These are phyloP conservation scores for Saccharomycopsis sp. DNA, from an alignment of 805 yeast genomes.

Conservation along the genomic window DNA sequence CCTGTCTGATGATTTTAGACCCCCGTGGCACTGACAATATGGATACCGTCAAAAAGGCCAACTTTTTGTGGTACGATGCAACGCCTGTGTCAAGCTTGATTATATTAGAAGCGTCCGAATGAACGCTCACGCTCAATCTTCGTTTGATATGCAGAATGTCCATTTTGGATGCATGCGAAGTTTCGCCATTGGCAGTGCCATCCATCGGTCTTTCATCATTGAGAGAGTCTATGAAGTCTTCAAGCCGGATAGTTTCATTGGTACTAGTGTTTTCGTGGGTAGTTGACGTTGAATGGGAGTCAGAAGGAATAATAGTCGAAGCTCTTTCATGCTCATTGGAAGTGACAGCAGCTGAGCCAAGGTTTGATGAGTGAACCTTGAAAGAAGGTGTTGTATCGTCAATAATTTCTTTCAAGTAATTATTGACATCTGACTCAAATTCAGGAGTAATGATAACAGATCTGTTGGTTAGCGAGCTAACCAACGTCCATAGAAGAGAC, in stretches of 20 bases:
- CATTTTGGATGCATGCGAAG: neutral
- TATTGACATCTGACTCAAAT: neutral
- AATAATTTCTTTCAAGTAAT: constrained; percentile 1
- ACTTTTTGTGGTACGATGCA: neutral
- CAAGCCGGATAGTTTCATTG: neutral
- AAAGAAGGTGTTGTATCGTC: constrained; percentile 11
- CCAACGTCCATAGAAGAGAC: constrained; percentile 15
- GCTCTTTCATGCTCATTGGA: neutral
- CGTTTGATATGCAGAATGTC: constrained; percentile 1
- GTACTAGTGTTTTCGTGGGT: neutral
- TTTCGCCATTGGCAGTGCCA: neutral
- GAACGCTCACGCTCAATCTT: constrained; percentile 4
- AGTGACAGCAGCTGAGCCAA: neutral
- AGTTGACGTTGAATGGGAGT: neutral
- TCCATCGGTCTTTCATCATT: constrained; percentile 2
- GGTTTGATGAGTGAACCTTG: neutral
- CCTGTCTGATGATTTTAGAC: constrained; percentile 1
- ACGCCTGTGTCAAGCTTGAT: neutral
- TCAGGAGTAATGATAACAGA: constrained; percentile 2
- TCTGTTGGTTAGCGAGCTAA: constrained; percentile 5
- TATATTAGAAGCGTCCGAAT: constrained; percentile 1
- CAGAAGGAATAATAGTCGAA: neutral
- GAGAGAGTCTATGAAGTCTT: constrained; percentile 2
- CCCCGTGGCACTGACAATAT: neutral
- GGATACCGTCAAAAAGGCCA: neutral